A percentile compares a stretch with the other conserved stretches of the same genome.
Conservation (phyloP, 441 rosid species). For the Bruguiera hainesii region DNA sequence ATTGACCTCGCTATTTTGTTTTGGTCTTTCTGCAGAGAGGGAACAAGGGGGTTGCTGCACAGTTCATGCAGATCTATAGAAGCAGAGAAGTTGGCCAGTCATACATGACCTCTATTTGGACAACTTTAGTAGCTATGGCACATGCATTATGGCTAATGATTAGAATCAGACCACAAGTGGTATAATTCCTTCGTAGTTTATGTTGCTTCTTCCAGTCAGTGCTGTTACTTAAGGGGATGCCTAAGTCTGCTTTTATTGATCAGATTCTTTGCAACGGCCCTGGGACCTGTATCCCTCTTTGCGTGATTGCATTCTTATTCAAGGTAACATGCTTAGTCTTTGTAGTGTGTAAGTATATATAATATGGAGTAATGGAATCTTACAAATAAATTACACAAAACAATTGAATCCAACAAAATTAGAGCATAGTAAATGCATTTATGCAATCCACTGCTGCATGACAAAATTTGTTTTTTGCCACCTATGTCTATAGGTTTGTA, state of each 20-base stretch:
- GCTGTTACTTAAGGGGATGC: background rate
- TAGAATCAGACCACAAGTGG: conserved; percentile 82
- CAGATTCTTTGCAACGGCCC: conserved; percentile 95
- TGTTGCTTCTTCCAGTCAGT: background rate
- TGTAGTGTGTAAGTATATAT: background rate
- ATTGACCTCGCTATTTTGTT: background rate
- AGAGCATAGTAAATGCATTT: no score
- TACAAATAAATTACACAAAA: no score
- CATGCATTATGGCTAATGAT: conserved; percentile 78
- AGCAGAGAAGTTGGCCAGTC: conserved; percentile 98
- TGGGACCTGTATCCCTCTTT: conserved; percentile 87
- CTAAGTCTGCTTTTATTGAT: conserved; percentile 4
- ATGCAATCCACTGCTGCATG: no score
- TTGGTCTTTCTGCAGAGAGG: conserved; percentile 29
- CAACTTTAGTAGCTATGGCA: conserved; percentile 62
- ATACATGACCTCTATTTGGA: conserved; percentile 75
- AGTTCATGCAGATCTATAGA: conserved; percentile 69
- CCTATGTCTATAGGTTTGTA: no score
- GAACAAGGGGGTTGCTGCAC: conserved; percentile 32
- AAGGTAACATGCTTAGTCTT: conserved; percentile 41
- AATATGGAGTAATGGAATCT: background rate
- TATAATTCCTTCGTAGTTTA: conserved; percentile 26
- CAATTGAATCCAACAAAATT: no score
- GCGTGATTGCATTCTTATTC: conserved; percentile 68
- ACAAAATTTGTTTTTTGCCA: no score